Conservation (phyloP, 2,329 filamentous ascomycete species). For the Cladophialophora psammophila region DNA sequence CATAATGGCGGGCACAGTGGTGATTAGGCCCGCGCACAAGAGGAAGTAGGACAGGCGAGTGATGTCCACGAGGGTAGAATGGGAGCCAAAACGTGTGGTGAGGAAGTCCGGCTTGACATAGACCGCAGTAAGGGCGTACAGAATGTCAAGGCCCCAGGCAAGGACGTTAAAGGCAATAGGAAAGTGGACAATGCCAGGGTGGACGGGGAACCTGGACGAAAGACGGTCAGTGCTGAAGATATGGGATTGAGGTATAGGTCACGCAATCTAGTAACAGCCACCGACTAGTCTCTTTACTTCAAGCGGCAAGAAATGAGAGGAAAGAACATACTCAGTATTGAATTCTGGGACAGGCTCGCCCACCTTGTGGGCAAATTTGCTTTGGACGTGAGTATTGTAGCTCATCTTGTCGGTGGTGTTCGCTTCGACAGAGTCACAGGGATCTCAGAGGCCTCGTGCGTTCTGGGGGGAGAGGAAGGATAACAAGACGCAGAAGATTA, state of each 20-base stretch:
- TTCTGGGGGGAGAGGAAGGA: neutral
- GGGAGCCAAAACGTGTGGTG: slow-evolving; percentile 36
- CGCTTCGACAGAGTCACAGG: neutral
- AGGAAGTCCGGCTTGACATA: slow-evolving; percentile 39
- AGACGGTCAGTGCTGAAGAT: slow-evolving; percentile 10
- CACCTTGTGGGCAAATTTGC: slow-evolving; percentile 41
- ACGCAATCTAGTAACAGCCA: neutral
- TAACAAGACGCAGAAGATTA: neutral
- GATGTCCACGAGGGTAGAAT: slow-evolving; percentile 39
- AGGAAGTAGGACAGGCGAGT: slow-evolving; percentile 39
- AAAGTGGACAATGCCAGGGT: slow-evolving; percentile 41
- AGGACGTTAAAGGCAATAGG: slow-evolving; percentile 42
- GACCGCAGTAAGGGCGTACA: slow-evolving; percentile 39
- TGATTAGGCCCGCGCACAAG: slow-evolving; percentile 39
- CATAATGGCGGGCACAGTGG: slow-evolving; percentile 41
- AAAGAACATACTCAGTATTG: slow-evolving; percentile 39
- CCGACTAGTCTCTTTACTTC: neutral
- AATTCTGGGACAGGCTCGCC: slow-evolving; percentile 40
- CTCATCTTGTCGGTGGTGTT: slow-evolving; percentile 31
- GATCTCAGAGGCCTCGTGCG: neutral
- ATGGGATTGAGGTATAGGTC: neutral
- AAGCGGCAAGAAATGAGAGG: neutral
- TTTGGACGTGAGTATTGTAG: slow-evolving; percentile 38
- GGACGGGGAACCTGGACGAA: slow-evolving; percentile 33
- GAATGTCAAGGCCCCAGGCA: slow-evolving; percentile 40